Evolutionary conservation across 495 filamentous ascomycete species (phyloP), one percentile per base, ranked within the genome.

Genomic region (Pyronema omphalodes): DNA sequence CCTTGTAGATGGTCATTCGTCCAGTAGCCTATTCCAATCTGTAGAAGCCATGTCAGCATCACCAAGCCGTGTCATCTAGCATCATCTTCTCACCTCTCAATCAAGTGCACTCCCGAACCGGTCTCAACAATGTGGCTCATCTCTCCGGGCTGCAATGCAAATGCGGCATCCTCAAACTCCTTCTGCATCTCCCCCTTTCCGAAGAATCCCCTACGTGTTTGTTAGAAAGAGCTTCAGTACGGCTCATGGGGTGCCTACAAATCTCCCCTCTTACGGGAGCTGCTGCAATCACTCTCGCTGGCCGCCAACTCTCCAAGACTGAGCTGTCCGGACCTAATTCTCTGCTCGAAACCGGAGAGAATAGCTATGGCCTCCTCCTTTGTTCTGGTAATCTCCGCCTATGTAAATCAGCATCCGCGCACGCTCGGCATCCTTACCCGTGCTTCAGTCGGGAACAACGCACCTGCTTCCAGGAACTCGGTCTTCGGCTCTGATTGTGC

Each of bases 141-240:
- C 67, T 95, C 80, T 17, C 86, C 86, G 0, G 80, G 80, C 65
- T 86, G 77, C 35, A 98, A 70, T 11, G 79, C 79, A 71, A 96
- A 96, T 3, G 89, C 82, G 0, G 88, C 87, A 34, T 94, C 86
- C 68, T 96, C 91, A 59, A 98, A 98, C 69, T 96, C 91, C 73
- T 89, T 94, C 64, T 98, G 91, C 91, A 98, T 98, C 61, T 98
- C 91, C 5, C 86, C 83, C 53, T 70, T 78, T 18, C 86, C 87
- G 63, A 98, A 98, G 67, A 86, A 94, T 1, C 91, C 91, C 46
- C 82, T 86, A 47, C 50, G 44, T 43, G 39, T 9, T 14, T 18
- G 39, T 41, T 18, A 47, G 19, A 5, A 36, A 41, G 55, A 37
- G 55, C 46, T 56, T 37, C 37, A 33, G 41, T 50, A 58, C 8